These are phyloP conservation scores for Thielaviopsis punctulata DNA, from an alignment of 2,329 filamentous ascomycete genomes.

Conservation along the genomic window DNA sequence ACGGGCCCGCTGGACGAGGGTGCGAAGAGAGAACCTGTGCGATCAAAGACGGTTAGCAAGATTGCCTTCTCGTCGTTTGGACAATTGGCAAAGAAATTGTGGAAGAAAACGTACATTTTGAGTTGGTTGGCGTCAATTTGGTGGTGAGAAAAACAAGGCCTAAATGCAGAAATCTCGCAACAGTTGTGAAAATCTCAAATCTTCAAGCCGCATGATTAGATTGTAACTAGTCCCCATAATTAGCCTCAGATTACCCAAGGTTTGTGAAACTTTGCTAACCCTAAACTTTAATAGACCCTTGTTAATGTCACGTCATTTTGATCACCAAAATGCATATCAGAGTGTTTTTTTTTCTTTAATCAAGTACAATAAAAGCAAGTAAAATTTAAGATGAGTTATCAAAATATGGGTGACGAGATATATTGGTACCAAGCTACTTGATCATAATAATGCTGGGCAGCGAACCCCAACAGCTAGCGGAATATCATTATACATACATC, in stretches of 20 bases:
- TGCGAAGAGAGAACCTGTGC: constrained; percentile 9
- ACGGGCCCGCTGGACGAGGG: constrained; percentile 8
- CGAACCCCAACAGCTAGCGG: too few species aligned
- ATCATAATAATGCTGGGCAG: too few species aligned
- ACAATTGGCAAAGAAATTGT: not conserved
- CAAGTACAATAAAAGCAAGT: too few species aligned
- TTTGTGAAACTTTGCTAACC: not conserved
- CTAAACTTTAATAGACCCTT: not conserved
- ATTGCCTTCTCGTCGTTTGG: too few species aligned
- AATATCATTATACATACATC: too few species aligned
- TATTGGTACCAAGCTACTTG: too few species aligned
- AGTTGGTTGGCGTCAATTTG: not conserved
- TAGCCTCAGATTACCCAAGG: constrained; percentile 8
- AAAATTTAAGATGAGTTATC: too few species aligned
- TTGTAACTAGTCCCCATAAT: not conserved
- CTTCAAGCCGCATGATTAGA: not conserved
- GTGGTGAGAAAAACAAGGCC: not conserved
- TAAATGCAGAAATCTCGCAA: not conserved
- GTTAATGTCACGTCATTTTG: not conserved
- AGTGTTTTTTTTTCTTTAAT: too few species aligned
- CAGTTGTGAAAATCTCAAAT: not conserved
- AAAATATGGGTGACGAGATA: too few species aligned
- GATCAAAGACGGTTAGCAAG: not conserved
- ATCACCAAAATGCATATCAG: too few species aligned
- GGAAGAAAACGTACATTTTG: not conserved